phyloP scores from a whole-genome alignment of 495 filamentous ascomycete genomes.

The Tetracladium setigerum region DNA sequence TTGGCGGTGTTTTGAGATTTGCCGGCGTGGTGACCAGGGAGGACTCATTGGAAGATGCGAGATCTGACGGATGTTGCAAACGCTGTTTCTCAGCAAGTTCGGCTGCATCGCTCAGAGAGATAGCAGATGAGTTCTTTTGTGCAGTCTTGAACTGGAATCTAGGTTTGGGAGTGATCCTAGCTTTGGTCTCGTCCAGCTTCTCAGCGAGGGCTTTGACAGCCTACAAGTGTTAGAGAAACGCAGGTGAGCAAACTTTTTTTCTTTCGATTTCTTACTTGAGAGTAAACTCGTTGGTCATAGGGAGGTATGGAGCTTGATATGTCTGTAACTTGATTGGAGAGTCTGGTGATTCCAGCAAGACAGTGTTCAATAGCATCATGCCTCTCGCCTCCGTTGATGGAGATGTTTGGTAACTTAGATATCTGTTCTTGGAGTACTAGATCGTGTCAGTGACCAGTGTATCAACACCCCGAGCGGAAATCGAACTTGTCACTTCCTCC shows the following conservation, averaged over 20 bases:
- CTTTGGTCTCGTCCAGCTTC: constrained; percentile 51
- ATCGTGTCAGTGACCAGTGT: constrained; percentile 9
- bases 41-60: constrained; percentile 37
- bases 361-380: constrained; percentile 61
- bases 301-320: constrained; percentile 60
- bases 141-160: constrained; percentile 68
- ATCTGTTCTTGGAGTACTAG: constrained; percentile 57
- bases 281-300: constrained; percentile 70
- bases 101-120: constrained; percentile 49
- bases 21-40: constrained; percentile 45
- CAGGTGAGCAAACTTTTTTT: neutral
- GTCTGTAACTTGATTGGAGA: constrained; percentile 64
- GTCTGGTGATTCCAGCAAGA: constrained; percentile 53
- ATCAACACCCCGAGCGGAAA: constrained; percentile 5
- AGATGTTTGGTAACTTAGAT: constrained; percentile 42
- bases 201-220: constrained; percentile 62
- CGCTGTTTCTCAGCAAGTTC: constrained; percentile 41
- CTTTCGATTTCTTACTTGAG: constrained; percentile 41
- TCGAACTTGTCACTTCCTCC: constrained; percentile 57
- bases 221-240: constrained; percentile 26
- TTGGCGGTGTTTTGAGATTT: constrained; percentile 40
- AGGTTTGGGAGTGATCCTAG: constrained; percentile 50
- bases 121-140: constrained; percentile 47
- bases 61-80: constrained; percentile 25
- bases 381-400: constrained; percentile 47